Percentiles rank a stretch among this genome's conserved stretches.
phyloP scores from a whole-genome alignment of 768 basidiomycete genomes.

The Chalciporus pseudorubinellus region DNA sequence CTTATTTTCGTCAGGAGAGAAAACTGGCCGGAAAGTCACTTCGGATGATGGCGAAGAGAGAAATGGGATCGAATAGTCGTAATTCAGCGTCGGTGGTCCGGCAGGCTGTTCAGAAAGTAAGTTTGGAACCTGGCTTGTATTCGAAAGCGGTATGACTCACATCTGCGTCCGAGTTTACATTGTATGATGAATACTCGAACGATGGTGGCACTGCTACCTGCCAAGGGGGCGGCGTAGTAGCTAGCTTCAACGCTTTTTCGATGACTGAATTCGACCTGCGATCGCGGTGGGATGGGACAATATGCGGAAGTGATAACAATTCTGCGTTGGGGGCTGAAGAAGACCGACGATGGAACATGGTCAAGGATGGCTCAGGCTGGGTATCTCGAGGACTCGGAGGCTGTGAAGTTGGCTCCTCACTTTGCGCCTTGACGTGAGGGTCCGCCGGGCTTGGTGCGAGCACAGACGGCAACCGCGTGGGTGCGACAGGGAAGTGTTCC shows the following conservation, averaged over 20 bases:
- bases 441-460: constrained; percentile 6
- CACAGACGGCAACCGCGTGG: constrained; percentile 15
- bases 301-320: not conserved
- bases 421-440: not conserved
- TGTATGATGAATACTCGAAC: not conserved
- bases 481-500: constrained; percentile 3
- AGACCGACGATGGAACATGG: constrained; percentile 1
- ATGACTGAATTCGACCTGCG: constrained; percentile 3
- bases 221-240: not conserved
- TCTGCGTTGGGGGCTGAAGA: constrained; percentile 7
- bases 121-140: not conserved
- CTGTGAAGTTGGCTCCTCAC: not conserved
- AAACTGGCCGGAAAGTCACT: not conserved
- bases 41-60: constrained; percentile 2
- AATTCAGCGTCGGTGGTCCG: not conserved
- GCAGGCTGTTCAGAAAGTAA: constrained; percentile 1
- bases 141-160: constrained; percentile 6
- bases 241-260: not conserved
- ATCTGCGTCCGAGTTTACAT: not conserved
- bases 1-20: not conserved
- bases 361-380: not conserved
- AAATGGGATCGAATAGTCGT: not conserved
- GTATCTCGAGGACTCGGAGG: not conserved
- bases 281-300: constrained; percentile 1
- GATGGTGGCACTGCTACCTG: not conserved